Base-by-base conservation (phyloP, 2,329 filamentous ascomycete species). In the Colletotrichum nymphaeae region DNA sequence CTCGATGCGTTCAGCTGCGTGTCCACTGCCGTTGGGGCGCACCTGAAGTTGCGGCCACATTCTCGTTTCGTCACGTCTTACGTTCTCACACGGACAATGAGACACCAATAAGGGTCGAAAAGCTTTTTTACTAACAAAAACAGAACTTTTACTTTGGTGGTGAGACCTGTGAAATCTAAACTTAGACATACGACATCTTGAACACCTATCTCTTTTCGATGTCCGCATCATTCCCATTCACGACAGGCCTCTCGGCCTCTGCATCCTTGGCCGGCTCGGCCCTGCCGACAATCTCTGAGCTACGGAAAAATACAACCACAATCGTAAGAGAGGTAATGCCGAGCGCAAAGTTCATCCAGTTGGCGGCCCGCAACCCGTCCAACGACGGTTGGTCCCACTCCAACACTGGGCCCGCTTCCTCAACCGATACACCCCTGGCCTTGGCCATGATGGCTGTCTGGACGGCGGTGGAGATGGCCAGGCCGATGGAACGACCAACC, bases 401-500 rank as follows among this genome's bases (percentile, higher is more conserved):
- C 63, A 77, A 28, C 11, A 88, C 80, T 0, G 83, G 74, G 0
- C 88, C 88, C 0, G 83, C 86, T 2, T 85, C 67, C 72, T 87
- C 78, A 0, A 90, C 83, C 0, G 79, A 60, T 0, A 87, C 83
- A 3, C 83, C 83, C 32, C 87, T 83, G 28, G 84, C 82, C 3
- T 83, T 79, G 0, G 88, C 88, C 82, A 91, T 88, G 26, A 92
- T 87, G 0, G 89, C 87, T 0, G 90, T 90, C 78, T 94, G 91
- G 1, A 93, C 83, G 0, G 91, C 90, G 0, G 92, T 93, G 3
- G 87, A 89, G 37, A 94, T 84, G 1, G 92, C 92, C 1, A 94
- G 83, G 1, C 90, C 88, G n/a, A 94, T 87, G 0, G 92, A 88
- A 7, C 92, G 85, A 0, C 92, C 92, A 37, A 93, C 84, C 77